phyloP scores from a whole-genome alignment of 768 basidiomycete genomes.

The Auricularia auricula-judae region DNA sequence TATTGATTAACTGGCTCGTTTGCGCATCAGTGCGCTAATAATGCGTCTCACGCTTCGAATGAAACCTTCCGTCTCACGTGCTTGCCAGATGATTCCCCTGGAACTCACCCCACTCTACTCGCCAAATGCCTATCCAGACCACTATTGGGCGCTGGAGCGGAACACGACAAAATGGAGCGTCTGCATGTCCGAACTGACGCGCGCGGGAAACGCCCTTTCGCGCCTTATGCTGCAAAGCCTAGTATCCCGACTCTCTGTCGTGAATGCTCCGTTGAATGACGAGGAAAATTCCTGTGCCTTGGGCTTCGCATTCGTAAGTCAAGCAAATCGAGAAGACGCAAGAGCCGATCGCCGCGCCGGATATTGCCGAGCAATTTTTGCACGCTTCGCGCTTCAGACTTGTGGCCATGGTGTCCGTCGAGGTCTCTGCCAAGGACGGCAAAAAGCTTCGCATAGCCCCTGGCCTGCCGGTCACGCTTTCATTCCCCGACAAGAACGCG shows the following conservation, averaged over 20 bases:
- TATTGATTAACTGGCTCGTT: background rate
- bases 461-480: slow-evolving; percentile 39
- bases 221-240: slow-evolving; percentile 39
- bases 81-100: slow-evolving; percentile 47
- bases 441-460: slow-evolving; percentile 36
- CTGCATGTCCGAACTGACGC: slow-evolving; percentile 41
- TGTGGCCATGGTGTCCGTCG: slow-evolving; percentile 40
- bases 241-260: slow-evolving; percentile 36
- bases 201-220: slow-evolving; percentile 40
- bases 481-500: slow-evolving; percentile 32
- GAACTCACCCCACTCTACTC: slow-evolving; percentile 37
- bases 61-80: background rate
- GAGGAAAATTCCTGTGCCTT: too few relatives aligned
- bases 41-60: background rate
- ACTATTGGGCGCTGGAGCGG: slow-evolving; percentile 38
- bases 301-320: too few relatives aligned
- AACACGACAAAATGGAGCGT: slow-evolving; percentile 51
- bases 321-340: too few relatives aligned
- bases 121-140: slow-evolving; percentile 34
- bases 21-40: slow-evolving; percentile 29
- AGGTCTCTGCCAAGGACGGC: slow-evolving; percentile 32
- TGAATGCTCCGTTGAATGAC: slow-evolving; percentile 9
- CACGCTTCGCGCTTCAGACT: background rate
- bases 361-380: too few relatives aligned
- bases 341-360: too few relatives aligned